Evolutionary conservation across 1,284 basidiomycete genomes (phyloP), one percentile per base, ranked within the genome.

Genomic region (Pisolithus thermaeus): DNA sequence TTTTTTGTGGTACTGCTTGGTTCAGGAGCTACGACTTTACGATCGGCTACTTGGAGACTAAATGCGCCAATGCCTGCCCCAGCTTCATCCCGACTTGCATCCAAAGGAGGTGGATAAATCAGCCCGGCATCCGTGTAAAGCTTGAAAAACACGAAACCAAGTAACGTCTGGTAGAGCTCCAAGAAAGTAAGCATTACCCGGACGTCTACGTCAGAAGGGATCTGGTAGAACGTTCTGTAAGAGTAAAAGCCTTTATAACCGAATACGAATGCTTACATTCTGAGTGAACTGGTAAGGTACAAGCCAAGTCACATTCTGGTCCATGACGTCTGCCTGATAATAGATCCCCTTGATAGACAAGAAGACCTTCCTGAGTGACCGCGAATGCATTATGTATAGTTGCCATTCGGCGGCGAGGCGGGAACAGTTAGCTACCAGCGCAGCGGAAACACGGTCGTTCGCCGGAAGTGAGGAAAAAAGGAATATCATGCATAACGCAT

Each of bases 221-320:
- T 85, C 92, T 95, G 59, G n/a, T 44, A 23, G 27, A n/a, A 18
- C 5, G 18, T 22, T n/a, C 9, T 36, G 22, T 46, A 11, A 46
- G 44, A 12, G 22, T 18, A 23, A 9, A 35, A 22, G 7, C 22
- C 2, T 22, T n/a, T 4, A 36, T 32, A 46, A 14, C 18, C 46
- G 20, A 49, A 22, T 23, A 41, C n/a, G n/a, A n/a, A n/a, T n/a
- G n/a, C 81, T 54, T 61, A 97, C 94, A 60, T 82, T 88, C 74
- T 99, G 97, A 4, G 95, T 96, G 70, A 99, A 99, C 65, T 94
- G 91, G 71, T 97, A 99, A 1, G 96, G 95, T 22, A 98, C 92
- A 27, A 99, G 83, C 97, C 97, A 99, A 46, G 94, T 95, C 47
- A 97, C 80, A 30, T 79, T 85, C 71, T 99, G 92, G 58, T 93